Base-by-base conservation (phyloP, 169 alveolate genomes). In the Babesia sp. region DNA sequence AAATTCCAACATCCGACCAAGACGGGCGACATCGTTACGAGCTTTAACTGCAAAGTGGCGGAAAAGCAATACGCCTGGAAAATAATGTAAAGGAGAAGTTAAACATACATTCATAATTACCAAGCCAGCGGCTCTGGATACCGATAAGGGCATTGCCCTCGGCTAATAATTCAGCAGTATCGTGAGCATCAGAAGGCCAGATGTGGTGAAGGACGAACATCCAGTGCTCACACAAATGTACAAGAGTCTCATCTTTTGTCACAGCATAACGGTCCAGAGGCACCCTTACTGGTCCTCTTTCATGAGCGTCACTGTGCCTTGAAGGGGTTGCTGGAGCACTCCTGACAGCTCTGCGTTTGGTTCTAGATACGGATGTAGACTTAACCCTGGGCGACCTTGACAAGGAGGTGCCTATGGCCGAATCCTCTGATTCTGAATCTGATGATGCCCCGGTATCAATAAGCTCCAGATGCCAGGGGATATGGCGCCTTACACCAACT, bases 71-170 rank as follows among this genome's bases (percentile, higher is more conserved):
- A 60, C 74, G 53, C 81, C 86, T 67, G 51, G 22, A 44, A 24
- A 22, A 7, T 14, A 14, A 37, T 31, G 31, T 18, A 12, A 3
- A 41, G 0, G 1, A 12, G 12, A 34, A 28, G 39, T 26, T 0
- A 9, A 56, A 70, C 81, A 8, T 77, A 77, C 86, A 55, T 24
- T 77, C 81, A 41, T 77, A 59, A 36, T 66, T 66, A 37, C 61
- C 45, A 44, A 77, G 61, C 57, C 68, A 55, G 3, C 59, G 37
- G 7, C 71, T 31, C 33, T 56, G 46, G 11, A 44, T 50, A 14
- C 71, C 74, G 4, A 77, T 77, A 18, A 67, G 46, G 3, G 66
- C 12, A 31, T 77, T 77, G 51, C 45, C 37, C 36, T 69, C 70
- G 24, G 44, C 46, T 55, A 77, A 4, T 34, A 20, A 45, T 1